A percentile compares a stretch with the other conserved stretches of the same genome.
phyloP scores from a whole-genome alignment of 257 asterid species.

The Thymus quinquecostatus region DNA sequence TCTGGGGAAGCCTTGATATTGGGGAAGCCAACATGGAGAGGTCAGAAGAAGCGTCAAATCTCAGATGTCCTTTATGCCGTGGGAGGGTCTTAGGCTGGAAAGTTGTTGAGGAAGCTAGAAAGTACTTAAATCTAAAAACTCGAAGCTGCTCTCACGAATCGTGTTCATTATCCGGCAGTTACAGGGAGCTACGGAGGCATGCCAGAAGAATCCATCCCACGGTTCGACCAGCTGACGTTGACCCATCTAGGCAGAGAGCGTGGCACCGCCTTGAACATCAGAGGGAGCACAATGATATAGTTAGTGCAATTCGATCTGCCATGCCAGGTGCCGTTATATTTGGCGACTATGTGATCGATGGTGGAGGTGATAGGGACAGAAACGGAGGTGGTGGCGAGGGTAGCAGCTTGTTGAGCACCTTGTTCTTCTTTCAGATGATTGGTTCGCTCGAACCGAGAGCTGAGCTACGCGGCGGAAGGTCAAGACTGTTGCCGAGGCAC shows the following conservation, averaged over 20 bases:
- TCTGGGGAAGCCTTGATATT: conserved; percentile 40
- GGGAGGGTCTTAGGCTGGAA: conserved; percentile 79
- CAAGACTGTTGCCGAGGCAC: conserved; percentile 67
- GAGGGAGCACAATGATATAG: conserved; percentile 77
- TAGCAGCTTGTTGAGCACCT: conserved; percentile 68
- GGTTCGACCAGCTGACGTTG: conserved; percentile 79
- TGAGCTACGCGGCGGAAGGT: conserved; percentile 63
- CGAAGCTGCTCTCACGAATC: conserved; percentile 83
- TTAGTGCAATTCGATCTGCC: conserved; percentile 77
- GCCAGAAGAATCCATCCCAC: conserved; percentile 87
- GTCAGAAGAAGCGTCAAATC: conserved; percentile 44
- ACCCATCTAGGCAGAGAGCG: conserved; percentile 75
- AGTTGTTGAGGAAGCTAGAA: conserved; percentile 75
- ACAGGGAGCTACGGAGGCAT: conserved; percentile 75
- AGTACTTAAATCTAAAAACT: conserved; percentile 69
- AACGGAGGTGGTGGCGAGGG: conserved; percentile 47
- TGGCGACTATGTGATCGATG: conserved; percentile 87
- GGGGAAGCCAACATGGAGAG: conserved; percentile 41
- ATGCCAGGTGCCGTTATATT: conserved; percentile 86
- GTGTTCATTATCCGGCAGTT: conserved; percentile 71
- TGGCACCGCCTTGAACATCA: conserved; percentile 81
- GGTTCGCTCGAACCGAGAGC: conserved; percentile 65
- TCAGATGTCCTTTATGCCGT: conserved; percentile 90
- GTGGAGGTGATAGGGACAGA: conserved; percentile 45
- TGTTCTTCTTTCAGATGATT: conserved; percentile 83